Evolutionary conservation across 1,139 yeast species (phyloP).

Genomic region (Geotrichum citri-aurantii): DNA sequence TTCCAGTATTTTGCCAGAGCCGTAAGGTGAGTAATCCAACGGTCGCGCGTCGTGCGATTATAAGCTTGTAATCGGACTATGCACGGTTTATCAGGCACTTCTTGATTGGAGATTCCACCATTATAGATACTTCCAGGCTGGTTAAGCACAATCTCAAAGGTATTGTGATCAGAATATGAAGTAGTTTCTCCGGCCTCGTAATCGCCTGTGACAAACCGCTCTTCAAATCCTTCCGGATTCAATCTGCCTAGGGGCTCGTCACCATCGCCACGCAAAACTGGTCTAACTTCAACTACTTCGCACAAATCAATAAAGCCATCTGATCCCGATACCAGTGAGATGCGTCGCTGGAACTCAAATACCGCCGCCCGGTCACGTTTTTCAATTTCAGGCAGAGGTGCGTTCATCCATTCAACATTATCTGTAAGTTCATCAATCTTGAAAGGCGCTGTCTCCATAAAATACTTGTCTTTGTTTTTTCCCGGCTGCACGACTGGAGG

Average conservation of each 20-base stretch:
- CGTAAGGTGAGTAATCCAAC: slow-evolving; percentile 56
- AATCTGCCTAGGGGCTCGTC: not conserved
- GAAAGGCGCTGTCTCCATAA: slow-evolving; percentile 4
- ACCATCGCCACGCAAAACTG: slow-evolving; percentile 1
- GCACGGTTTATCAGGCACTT: slow-evolving; percentile 22
- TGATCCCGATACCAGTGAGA: slow-evolving; percentile 51
- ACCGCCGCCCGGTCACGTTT: slow-evolving; percentile 51
- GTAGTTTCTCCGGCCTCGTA: not conserved
- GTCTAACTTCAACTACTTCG: slow-evolving; percentile 40
- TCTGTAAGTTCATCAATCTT: not conserved
- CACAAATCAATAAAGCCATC: slow-evolving; percentile 58
- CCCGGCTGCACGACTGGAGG: slow-evolving; percentile 44
- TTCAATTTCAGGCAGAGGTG: not conserved
- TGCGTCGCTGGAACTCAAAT: slow-evolving; percentile 58
- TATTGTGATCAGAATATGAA: slow-evolving; percentile 28
- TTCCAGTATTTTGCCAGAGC: slow-evolving; percentile 57
- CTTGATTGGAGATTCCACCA: not conserved
- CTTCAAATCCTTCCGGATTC: not conserved
- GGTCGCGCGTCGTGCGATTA: slow-evolving; percentile 44
- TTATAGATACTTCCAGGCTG: slow-evolving; percentile 35
- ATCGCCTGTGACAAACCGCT: not conserved
- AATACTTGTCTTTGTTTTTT: not conserved
- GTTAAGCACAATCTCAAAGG: slow-evolving; percentile 49
- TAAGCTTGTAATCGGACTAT: slow-evolving; percentile 54
- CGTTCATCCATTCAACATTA: not conserved